These are phyloP conservation scores for Allomyces macrogynus DNA, from an alignment of 192 early-diverging fungal genomes.

Conservation along the genomic window DNA sequence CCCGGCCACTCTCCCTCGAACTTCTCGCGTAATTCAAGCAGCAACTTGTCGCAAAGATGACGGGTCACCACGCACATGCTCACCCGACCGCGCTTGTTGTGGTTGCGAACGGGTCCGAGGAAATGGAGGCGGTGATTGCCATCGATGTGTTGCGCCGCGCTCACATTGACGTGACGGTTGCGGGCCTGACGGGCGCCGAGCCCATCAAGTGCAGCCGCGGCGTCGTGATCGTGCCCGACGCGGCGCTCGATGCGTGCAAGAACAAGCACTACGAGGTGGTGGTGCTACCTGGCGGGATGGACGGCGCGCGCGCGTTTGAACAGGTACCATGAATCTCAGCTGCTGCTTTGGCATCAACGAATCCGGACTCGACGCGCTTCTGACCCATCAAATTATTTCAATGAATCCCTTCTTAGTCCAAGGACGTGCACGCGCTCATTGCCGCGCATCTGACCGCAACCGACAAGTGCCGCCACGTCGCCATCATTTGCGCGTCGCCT, in stretches of 20 bases:
- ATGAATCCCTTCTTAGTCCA: neutral
- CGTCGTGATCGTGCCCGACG: slow-evolving; percentile 9
- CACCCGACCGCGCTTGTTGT: neutral
- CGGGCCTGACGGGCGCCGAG: slow-evolving; percentile 5
- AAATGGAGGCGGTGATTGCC: slow-evolving; percentile 1
- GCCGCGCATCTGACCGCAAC: no score
- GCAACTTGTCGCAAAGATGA: no score
- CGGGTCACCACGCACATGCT: no score
- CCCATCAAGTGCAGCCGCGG: slow-evolving; percentile 8
- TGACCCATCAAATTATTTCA: neutral
- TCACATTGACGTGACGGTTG: slow-evolving; percentile 11
- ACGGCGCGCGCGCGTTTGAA: slow-evolving; percentile 17
- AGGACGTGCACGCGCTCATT: no score
- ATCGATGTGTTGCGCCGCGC: neutral
- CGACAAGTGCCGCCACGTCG: slow-evolving; percentile 4
- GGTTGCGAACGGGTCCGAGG: neutral
- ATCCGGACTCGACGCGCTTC: neutral
- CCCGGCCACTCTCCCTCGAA: no score
- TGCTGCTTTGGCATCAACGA: no score
- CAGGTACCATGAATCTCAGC: no score
- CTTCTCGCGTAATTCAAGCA: no score
- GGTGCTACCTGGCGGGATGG: slow-evolving; percentile 14
- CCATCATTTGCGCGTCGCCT: slow-evolving; percentile 18
- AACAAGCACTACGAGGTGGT: neutral
- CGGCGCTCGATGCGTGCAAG: neutral